Conservation (phyloP, 129 eudicot genomes). For the Flaveria sonorensis region DNA sequence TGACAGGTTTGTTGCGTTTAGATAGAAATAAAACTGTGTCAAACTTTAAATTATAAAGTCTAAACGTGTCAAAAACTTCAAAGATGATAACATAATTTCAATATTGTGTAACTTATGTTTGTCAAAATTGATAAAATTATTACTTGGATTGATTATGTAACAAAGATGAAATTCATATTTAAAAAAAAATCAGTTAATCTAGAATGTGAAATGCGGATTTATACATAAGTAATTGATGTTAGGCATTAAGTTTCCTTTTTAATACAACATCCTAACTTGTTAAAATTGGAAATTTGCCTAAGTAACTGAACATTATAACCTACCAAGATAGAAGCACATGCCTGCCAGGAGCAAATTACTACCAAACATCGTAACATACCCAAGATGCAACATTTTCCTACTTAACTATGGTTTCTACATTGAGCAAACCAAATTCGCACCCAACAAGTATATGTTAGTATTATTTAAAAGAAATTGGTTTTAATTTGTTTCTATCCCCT, state of each 20-base stretch:
- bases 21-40: background rate
- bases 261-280: too few relatives aligned
- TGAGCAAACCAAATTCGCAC: too few relatives aligned
- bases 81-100: background rate
- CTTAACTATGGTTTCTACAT: background rate
- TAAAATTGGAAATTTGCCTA: too few relatives aligned
- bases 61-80: background rate
- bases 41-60: background rate
- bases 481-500: background rate
- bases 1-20: background rate
- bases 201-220: background rate
- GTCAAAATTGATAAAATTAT: background rate
- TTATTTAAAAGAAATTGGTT: background rate
- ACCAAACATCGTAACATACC: background rate
- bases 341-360: too few relatives aligned
- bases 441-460: too few relatives aligned
- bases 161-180: background rate
- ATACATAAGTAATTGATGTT: background rate
- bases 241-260: background rate
- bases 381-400: background rate
- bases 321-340: too few relatives aligned
- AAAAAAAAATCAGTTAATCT: background rate
- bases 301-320: too few relatives aligned
- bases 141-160: background rate
- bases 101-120: background rate